Evolutionary conservation across 768 basidiomycete genomes (phyloP).

Genomic region (Xerocomus potaroensis): DNA sequence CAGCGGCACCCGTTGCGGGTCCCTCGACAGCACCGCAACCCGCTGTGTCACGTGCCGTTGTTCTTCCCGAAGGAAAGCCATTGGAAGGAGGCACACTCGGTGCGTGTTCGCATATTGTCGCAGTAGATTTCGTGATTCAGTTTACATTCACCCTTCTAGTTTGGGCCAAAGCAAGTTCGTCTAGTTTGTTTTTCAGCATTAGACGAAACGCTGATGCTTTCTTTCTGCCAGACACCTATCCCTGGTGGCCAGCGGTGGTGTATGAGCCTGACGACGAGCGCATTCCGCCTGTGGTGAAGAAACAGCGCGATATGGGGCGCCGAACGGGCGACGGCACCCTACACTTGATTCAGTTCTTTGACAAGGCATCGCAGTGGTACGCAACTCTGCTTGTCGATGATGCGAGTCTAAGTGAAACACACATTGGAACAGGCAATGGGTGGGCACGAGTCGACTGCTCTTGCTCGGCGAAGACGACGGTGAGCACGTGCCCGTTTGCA

Average conservation of each 20-base stretch:
- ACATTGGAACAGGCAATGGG: conserved; percentile 53
- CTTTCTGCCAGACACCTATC: conserved; percentile 56
- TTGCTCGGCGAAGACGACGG: conserved; percentile 67
- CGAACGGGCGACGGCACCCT: conserved; percentile 39
- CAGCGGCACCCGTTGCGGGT: conserved; percentile 6
- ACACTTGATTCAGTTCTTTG: conserved; percentile 79
- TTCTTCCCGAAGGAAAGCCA: conserved; percentile 32
- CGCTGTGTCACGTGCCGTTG: conserved; percentile 30
- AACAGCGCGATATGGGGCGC: conserved; percentile 27
- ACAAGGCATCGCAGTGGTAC: conserved; percentile 61
- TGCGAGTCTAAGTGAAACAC: background rate
- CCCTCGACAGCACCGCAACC: conserved; percentile 7
- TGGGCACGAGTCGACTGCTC: conserved; percentile 51
- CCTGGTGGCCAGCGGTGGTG: conserved; percentile 87
- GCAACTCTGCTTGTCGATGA: conserved; percentile 11
- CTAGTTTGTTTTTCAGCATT: background rate
- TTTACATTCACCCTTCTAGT: conserved; percentile 40
- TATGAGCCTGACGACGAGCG: conserved; percentile 54
- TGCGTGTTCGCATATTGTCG: conserved; percentile 28
- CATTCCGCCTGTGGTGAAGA: conserved; percentile 44
- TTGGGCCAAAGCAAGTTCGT: conserved; percentile 77
- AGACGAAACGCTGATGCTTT: conserved; percentile 1
- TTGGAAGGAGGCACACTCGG: conserved; percentile 63
- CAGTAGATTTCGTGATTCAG: background rate
- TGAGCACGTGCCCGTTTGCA: conserved; percentile 31